Evolutionary conservation across 768 basidiomycete species (phyloP), one percentile per base, ranked within the genome.

Genomic region (Leccinum imitatum): DNA sequence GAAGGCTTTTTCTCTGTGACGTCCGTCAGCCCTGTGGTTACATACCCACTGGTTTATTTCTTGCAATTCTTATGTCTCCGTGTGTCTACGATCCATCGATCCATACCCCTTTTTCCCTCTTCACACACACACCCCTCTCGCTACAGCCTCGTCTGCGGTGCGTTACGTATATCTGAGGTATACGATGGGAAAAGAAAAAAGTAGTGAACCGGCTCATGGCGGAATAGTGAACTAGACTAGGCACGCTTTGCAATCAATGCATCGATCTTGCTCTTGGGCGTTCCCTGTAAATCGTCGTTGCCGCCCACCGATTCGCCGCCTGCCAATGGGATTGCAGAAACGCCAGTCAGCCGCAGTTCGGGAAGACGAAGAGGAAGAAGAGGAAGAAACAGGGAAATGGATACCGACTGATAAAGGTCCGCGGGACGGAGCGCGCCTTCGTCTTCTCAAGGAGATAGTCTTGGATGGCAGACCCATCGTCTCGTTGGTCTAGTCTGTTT

Each of bases 391-490:
- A 9, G 17, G 17, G 39, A 41, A 4, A 41, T n/a, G 9, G 39
- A 54, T 3, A 70, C 79, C 55, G 60, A 90, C 89, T 82, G 68
- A 93, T 81, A 76, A 90, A 93, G 59, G 90, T 80, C 68, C 85
- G 89, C 31, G 91, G 91, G 6, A 93, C 91, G 11, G 87, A 87
- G 21, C 82, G 72, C 65, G 89, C 91, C 0, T 79, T 80, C 0
- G 89, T 89, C 80, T 85, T 87, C 65, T 81, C 57, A 2, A 11
- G 21, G 4, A 94, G 78, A 65, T 91, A 92, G 21, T 73, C 66
- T 68, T 93, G 91, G 58, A 93, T 90, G 0, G 67, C 84, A 17
- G 61, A 17, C 10, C 84, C 89, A 39, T 93, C 86, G 0, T 83
- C 76, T 31, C 75, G 75, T 53, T 77, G 62, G 70, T 91, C 86